These are phyloP conservation scores for Amanita phalloides DNA, from an alignment of 768 basidiomycete species.

Conservation along the genomic window DNA sequence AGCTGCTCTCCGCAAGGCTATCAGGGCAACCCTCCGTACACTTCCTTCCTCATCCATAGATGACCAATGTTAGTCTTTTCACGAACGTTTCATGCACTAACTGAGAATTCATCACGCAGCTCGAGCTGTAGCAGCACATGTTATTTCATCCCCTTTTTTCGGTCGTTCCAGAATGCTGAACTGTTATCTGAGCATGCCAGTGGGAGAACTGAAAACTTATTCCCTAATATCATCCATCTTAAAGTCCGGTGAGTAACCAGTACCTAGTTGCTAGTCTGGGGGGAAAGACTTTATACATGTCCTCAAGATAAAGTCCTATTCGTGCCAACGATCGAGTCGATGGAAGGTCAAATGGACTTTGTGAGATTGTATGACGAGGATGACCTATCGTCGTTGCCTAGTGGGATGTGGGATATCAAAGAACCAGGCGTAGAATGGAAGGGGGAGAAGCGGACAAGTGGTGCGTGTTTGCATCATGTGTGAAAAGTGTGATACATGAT, in stretches of 20 bases:
- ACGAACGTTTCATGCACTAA: background rate
- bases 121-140: slow-evolving; percentile 30
- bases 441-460: slow-evolving; percentile 33
- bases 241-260: slow-evolving; percentile 31
- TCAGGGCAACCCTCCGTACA: slow-evolving; percentile 31
- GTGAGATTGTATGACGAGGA: slow-evolving; percentile 46
- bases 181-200: slow-evolving; percentile 77
- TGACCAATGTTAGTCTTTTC: slow-evolving; percentile 44
- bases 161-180: slow-evolving; percentile 38
- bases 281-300: background rate
- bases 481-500: background rate
- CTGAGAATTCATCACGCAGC: slow-evolving; percentile 21
- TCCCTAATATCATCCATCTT: slow-evolving; percentile 41
- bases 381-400: slow-evolving; percentile 47
- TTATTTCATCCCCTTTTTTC: slow-evolving; percentile 44
- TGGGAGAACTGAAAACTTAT: slow-evolving; percentile 55
- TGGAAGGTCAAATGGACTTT: slow-evolving; percentile 50
- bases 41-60: slow-evolving; percentile 35
- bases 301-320: slow-evolving; percentile 53
- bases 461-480: slow-evolving; percentile 24
- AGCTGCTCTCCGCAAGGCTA: slow-evolving; percentile 38
- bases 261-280: background rate
- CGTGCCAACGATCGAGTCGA: slow-evolving; percentile 51
- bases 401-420: slow-evolving; percentile 66
- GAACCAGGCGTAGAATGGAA: slow-evolving; percentile 44